Conservation (phyloP, 2,329 filamentous ascomycete genomes). For the Thelonectria discophora region DNA sequence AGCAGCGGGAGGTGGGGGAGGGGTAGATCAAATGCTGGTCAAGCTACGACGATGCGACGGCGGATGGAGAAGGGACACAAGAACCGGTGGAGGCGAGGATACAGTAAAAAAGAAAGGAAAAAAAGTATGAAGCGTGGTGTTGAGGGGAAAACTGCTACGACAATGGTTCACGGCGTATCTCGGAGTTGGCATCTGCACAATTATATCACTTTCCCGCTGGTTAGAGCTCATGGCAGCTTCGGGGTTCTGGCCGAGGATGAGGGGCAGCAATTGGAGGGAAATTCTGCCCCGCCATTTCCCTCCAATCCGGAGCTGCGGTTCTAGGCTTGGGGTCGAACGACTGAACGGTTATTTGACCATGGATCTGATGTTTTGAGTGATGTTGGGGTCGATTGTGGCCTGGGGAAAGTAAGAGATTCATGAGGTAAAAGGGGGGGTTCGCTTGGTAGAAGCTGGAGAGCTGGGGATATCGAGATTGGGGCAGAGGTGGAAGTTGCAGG, state of each 20-base stretch:
- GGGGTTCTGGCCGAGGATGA: slow-evolving; percentile 38
- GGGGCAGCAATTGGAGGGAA: slow-evolving; percentile 43
- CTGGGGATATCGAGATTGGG: neutral
- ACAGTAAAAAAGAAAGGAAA: slow-evolving; percentile 14
- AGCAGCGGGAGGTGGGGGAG: slow-evolving; percentile 26
- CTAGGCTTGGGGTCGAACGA: slow-evolving; percentile 6
- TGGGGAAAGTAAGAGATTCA: neutral
- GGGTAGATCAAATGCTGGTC: slow-evolving; percentile 11
- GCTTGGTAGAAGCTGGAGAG: neutral
- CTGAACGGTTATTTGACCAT: slow-evolving; percentile 7
- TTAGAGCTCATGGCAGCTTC: slow-evolving; percentile 29
- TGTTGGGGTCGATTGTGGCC: slow-evolving; percentile 27
- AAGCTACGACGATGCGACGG: neutral
- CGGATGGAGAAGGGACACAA: no score
- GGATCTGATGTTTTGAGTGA: slow-evolving; percentile 32
- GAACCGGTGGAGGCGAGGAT: slow-evolving; percentile 5
- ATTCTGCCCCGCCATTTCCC: slow-evolving; percentile 34
- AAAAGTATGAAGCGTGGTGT: slow-evolving; percentile 4
- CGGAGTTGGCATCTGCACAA: slow-evolving; percentile 18
- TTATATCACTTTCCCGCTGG: slow-evolving; percentile 20
- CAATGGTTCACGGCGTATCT: slow-evolving; percentile 17
- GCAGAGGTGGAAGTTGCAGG: neutral
- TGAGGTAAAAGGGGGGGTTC: neutral
- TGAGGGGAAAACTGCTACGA: neutral
- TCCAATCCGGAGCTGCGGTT: slow-evolving; percentile 33